These are phyloP conservation scores for Bonnemaisonia californica DNA, from an alignment of 31 red algal genomes.

Conservation along the genomic window DNA sequence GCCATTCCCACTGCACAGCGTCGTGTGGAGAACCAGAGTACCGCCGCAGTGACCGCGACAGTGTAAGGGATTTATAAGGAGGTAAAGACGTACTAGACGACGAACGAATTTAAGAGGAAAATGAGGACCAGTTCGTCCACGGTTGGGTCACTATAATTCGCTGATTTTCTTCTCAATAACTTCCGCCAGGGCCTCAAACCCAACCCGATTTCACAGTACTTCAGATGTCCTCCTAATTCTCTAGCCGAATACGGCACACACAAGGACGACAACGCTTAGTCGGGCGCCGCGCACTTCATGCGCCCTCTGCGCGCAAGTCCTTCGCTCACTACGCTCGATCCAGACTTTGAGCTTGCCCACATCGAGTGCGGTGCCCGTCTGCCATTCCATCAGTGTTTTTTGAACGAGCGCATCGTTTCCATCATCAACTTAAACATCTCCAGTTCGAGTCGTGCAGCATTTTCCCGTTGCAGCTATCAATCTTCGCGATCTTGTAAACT, in stretches of 20 bases:
- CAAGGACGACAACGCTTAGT: neutral
- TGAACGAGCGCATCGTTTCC: no score
- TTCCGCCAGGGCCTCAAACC: neutral
- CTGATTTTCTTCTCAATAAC: constrained; percentile 3
- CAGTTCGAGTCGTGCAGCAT: constrained; percentile 17
- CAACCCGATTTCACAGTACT: constrained; percentile 2
- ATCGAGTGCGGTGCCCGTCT: neutral
- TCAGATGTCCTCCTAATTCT: neutral
- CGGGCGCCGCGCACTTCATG: neutral
- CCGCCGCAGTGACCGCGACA: neutral
- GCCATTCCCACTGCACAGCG: neutral
- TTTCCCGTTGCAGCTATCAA: neutral
- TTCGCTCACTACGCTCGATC: neutral
- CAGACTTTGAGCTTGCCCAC: neutral
- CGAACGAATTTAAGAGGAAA: constrained; percentile 38
- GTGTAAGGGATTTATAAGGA: constrained; percentile 30
- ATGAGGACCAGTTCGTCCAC: constrained; percentile 17
- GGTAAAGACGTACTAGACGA: constrained; percentile 26
- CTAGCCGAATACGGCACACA: neutral
- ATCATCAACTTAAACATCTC: constrained; percentile 36
- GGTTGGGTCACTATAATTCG: constrained; percentile 5
- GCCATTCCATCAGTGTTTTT: no score
- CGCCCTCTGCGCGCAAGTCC: no score
- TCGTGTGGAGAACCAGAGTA: constrained; percentile 5
- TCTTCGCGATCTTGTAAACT: constrained; percentile 10